phyloP scores from a whole-genome alignment of 2,329 filamentous ascomycete genomes.

The Eurotiales sp. region DNA sequence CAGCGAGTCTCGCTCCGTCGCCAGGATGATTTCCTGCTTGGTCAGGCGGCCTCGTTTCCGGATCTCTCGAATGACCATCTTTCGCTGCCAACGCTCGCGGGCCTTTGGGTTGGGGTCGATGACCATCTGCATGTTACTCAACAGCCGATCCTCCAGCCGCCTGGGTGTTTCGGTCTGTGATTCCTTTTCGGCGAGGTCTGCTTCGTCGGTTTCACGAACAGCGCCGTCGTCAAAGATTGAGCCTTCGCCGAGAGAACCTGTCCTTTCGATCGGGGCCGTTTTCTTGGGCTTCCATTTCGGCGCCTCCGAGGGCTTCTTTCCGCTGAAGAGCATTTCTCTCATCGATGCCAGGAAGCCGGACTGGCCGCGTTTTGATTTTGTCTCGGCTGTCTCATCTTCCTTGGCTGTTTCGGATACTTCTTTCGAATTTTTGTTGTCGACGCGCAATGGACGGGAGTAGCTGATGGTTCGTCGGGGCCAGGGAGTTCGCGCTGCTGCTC shows the following conservation, averaged over 20 bases:
- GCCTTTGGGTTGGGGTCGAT: constrained; percentile 72
- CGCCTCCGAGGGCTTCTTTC: constrained; percentile 24
- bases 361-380: constrained; percentile 13
- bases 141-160: constrained; percentile 40
- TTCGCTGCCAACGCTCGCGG: constrained; percentile 73
- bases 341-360: constrained; percentile 26
- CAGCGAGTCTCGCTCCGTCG: constrained; percentile 57
- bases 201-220: constrained; percentile 21
- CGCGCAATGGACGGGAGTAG: constrained; percentile 28
- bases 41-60: constrained; percentile 64
- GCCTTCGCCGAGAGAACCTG: constrained; percentile 33
- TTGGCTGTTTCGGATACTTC: constrained; percentile 19
- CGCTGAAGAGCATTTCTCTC: constrained; percentile 31
- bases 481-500: constrained; percentile 29
- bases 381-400: constrained; percentile 12
- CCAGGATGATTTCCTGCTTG: constrained; percentile 63
- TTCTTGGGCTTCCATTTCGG: constrained; percentile 24
- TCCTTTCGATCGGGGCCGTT: constrained; percentile 28
- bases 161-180: not conserved
- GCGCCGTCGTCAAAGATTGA: constrained; percentile 43
- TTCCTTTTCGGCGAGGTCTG: constrained; percentile 12
- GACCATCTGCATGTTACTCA: constrained; percentile 56
- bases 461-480: constrained; percentile 35
- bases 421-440: constrained; percentile 22
- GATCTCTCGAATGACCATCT: constrained; percentile 76